These are phyloP conservation scores for Nicotiana sylvestris DNA, from an alignment of 257 asterid genomes.

Conservation along the genomic window DNA sequence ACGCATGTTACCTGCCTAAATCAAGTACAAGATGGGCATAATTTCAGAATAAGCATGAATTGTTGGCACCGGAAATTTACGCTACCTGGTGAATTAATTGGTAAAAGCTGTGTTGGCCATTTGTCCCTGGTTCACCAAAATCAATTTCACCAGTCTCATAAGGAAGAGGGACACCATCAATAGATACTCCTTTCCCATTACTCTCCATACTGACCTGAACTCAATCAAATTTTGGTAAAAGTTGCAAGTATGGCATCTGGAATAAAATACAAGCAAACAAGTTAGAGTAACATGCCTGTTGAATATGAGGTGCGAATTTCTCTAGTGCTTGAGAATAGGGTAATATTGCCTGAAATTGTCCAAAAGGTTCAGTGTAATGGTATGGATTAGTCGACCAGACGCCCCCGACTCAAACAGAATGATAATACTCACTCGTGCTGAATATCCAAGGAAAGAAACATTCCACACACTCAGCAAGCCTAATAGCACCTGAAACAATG, in stretches of 20 bases:
- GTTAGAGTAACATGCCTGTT: constrained; percentile 64
- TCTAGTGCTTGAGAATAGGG: constrained; percentile 99
- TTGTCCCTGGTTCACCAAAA: constrained; percentile 99
- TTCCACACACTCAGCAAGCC: constrained; percentile 98
- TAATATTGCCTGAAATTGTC: constrained; percentile 73
- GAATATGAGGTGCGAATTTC: constrained; percentile 95
- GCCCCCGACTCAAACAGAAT: neutral
- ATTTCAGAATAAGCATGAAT: neutral
- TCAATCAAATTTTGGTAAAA: constrained; percentile 9
- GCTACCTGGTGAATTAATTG: constrained; percentile 98
- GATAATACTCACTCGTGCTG: constrained; percentile 81
- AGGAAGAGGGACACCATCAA: constrained; percentile 94
- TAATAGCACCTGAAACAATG: constrained; percentile 62
- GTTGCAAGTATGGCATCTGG: constrained; percentile 11
- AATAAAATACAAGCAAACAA: constrained; percentile 16
- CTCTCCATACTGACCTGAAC: constrained; percentile 99
- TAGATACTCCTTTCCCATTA: constrained; percentile 96
- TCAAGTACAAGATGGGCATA: neutral
- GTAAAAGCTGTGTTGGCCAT: constrained; percentile 99
- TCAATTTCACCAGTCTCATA: constrained; percentile 95
- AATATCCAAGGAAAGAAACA: constrained; percentile 91
- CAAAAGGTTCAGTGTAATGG: constrained; percentile 10
- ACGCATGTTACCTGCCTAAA: neutral
- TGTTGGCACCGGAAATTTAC: neutral
- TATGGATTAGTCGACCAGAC: neutral